Evolutionary conservation across 164 flowering plant species (phyloP).

Genomic region (Piper longum): DNA sequence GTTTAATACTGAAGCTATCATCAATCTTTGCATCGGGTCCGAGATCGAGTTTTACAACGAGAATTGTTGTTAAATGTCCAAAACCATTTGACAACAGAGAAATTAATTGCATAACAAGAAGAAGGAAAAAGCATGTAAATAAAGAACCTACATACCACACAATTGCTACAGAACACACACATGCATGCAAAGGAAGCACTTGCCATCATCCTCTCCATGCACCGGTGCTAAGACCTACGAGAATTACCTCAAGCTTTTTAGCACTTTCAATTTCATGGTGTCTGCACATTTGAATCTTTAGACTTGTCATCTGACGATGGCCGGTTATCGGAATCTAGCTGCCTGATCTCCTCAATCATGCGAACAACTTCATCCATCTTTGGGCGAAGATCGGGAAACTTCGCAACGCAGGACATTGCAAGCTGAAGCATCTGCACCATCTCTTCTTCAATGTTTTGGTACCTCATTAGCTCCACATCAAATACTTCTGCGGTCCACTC

Average conservation of each 20-base stretch:
- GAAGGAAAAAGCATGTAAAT: not conserved
- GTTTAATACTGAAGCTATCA: not conserved
- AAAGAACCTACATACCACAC: not conserved
- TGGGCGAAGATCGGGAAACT: slow-evolving; percentile 65
- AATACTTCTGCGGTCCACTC: slow-evolving; percentile 98
- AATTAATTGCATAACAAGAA: no score
- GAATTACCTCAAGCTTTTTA: not conserved
- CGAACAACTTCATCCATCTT: slow-evolving; percentile 49
- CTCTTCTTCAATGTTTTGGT: slow-evolving; percentile 72
- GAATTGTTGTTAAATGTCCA: not conserved
- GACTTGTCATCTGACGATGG: slow-evolving; percentile 16
- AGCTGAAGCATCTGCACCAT: slow-evolving; percentile 81
- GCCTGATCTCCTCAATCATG: slow-evolving; percentile 56
- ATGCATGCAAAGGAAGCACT: not conserved
- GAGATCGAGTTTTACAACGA: not conserved
- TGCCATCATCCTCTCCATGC: not conserved
- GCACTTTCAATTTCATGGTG: not conserved
- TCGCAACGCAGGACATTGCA: slow-evolving; percentile 56
- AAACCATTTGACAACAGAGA: not conserved
- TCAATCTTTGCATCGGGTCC: not conserved
- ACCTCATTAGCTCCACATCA: slow-evolving; percentile 67
- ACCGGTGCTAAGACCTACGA: not conserved
- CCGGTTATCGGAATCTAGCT: slow-evolving; percentile 19
- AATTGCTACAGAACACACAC: not conserved
- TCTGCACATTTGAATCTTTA: not conserved